Evolutionary conservation across 441 rosid species (phyloP).

Genomic region (Arabidopsis hybrid): DNA sequence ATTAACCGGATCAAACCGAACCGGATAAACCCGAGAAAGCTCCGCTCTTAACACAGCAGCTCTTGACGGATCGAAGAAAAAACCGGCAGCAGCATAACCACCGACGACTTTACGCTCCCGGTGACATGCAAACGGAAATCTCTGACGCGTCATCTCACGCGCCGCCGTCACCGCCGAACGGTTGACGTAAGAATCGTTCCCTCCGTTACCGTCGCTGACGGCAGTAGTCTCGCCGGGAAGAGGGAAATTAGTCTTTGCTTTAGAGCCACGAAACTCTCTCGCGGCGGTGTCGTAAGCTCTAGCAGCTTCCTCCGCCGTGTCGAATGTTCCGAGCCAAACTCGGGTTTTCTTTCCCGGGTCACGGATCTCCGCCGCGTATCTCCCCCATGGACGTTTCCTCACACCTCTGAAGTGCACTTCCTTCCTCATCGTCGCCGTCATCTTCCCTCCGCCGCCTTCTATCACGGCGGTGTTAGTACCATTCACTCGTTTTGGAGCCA

Average conservation of each 20-base stretch:
- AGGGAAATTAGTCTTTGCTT: conserved; percentile 64
- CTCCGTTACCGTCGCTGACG: conserved; percentile 34
- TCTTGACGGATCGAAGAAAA: conserved; percentile 29
- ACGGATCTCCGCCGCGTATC: conserved; percentile 70
- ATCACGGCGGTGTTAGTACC: background rate
- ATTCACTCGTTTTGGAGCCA: conserved; percentile 53
- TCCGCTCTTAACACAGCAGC: conserved; percentile 47
- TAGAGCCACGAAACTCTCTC: conserved; percentile 60
- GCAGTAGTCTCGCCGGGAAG: conserved; percentile 27
- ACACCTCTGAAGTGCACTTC: conserved; percentile 63
- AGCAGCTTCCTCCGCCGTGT: conserved; percentile 67
- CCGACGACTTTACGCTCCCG: conserved; percentile 44
- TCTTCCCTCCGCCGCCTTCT: background rate
- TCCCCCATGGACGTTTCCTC: conserved; percentile 67
- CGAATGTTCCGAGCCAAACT: conserved; percentile 67
- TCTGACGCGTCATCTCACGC: conserved; percentile 29
- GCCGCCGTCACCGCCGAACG: conserved; percentile 20
- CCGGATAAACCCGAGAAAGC: conserved; percentile 35
- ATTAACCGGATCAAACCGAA: conserved; percentile 52
- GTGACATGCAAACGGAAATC: conserved; percentile 56
- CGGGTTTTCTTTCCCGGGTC: conserved; percentile 64
- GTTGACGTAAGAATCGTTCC: conserved; percentile 9
- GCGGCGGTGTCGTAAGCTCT: conserved; percentile 65
- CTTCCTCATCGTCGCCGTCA: background rate
- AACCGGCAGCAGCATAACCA: conserved; percentile 43